Base-by-base conservation (phyloP, 768 basidiomycete genomes). In the Suillus clintonianus region DNA sequence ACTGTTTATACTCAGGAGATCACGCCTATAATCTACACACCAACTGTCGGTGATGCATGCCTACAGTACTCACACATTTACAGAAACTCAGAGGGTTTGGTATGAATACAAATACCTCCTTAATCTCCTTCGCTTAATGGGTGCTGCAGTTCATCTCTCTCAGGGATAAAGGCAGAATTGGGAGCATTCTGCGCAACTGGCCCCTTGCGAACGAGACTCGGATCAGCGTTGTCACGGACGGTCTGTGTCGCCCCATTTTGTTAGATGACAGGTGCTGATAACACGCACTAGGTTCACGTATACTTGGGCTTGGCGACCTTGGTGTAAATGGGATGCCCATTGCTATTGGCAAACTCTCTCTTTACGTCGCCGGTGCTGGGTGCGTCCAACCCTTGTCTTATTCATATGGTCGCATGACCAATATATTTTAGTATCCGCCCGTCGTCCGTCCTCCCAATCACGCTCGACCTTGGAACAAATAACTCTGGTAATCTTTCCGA, bases 201-300 rank as follows among this genome's bases (percentile, higher is more conserved):
- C 87, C 89, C 3, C 85, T 81, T 64, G 77, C 86, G 63, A 82
- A 88, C 58, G 86, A 92, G 45, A 90, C 92, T n/a, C 86, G 93
- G 39, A 96, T 97, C 67, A 86, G 88, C 58, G 95, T 98, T 45
- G 94, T 97, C 32, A 97, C 95, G 0, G 95, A 97, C 76, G 95
- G 95, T 81, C 68, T 64, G 82, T 72, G 37, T 22, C 14, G 53
- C n/a, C 14, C 10, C 2, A 17, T 41, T 39, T 43, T 13, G 32
- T 42, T 55, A 13, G 13, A 36, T 65, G 27, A 59, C 39, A 6
- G 34, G 24, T 14, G 10, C 65, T 43, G 69, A 59, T 3, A 19
- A 58, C 41, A 15, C 37, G 24, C n/a, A 43, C 27, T 67, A 86
- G 93, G 90, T 41, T 93, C 91, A 19, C 89, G 95, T 54, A 95